Percentiles rank a stretch among this genome's conserved stretches.
Conservation (phyloP, 73 alveolate species). For the Tetrahymena borealis region DNA sequence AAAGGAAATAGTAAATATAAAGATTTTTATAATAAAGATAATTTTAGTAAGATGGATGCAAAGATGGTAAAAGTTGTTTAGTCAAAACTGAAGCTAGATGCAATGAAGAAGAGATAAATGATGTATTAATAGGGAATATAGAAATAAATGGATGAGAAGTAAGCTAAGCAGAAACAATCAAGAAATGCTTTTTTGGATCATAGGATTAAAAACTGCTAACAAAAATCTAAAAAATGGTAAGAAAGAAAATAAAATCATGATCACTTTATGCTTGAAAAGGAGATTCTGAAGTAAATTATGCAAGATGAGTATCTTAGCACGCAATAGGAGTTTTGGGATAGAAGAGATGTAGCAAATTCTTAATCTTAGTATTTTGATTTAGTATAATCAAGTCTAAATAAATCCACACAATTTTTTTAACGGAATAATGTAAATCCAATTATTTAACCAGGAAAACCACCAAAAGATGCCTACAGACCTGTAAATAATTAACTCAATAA, state of each 20-base stretch:
- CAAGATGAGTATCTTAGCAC: neutral
- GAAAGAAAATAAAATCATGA: neutral
- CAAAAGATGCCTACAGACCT: neutral
- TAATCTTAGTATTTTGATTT: neutral
- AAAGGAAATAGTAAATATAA: neutral
- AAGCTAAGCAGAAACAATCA: neutral
- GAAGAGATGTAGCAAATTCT: neutral
- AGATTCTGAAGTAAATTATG: neutral
- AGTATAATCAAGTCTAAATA: neutral
- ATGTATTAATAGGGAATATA: neutral
- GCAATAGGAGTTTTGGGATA: neutral
- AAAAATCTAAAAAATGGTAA: neutral
- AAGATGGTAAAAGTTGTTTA: neutral
- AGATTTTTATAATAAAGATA: neutral
- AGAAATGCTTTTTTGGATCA: neutral
- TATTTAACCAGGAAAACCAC: neutral
- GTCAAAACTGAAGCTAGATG: neutral
- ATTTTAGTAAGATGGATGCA: neutral
- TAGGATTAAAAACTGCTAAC: neutral
- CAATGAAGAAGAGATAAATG: neutral
- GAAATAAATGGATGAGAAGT: neutral
- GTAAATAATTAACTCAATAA: too few relatives aligned
- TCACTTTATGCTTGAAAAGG: neutral
- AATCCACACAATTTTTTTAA: neutral
- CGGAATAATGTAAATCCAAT: neutral